Evolutionary conservation across 1,284 basidiomycete species (phyloP), one percentile per base, ranked within the genome.

Genomic region (Veloboletus limbatus): DNA sequence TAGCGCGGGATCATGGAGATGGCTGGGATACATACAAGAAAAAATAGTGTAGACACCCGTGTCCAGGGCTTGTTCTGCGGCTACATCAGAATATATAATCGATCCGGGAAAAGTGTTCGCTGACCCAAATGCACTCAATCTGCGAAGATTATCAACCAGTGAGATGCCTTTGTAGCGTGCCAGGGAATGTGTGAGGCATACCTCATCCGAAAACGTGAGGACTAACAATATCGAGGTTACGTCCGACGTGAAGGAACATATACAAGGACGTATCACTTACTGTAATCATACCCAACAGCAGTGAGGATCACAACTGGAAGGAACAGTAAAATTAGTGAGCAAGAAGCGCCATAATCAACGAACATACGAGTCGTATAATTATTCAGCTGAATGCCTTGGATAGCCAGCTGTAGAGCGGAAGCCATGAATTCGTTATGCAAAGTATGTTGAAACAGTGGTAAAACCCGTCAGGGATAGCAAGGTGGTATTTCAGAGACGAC

Each of bases 61-160:
- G n/a, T n/a, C n/a, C n/a, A n/a, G n/a, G n/a, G n/a, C n/a, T n/a
- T n/a, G n/a, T n/a, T n/a, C n/a, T n/a, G n/a, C n/a, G n/a, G n/a
- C n/a, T n/a, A n/a, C 24, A 7, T 27, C 11, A 31, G n/a, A n/a
- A 8, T 13, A 17, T 13, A 11, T 16, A 6, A 11, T 17, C n/a
- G 7, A 11, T 8, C 3, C 3, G 5, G 21, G n/a, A 7, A 16
- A 13, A 21, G 21, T 16, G 11, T 13, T 4, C n/a, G 21, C 28
- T 40, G 21, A 40, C 39, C 39, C 39, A 40, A 24, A 40, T 14
- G 8, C n/a, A n/a, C n/a, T n/a, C n/a, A n/a, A n/a, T n/a, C n/a
- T n/a, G n/a, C n/a, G n/a, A n/a, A n/a, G n/a, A 10, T 8, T 3
- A 3, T 10, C 21, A 9, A n/a, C n/a, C 8, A 20, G 14, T 18